Percentiles rank a stretch among this genome's conserved stretches.
Evolutionary conservation across 768 basidiomycete species (phyloP).

Genomic region (Psilocybe subaeruginosa): DNA sequence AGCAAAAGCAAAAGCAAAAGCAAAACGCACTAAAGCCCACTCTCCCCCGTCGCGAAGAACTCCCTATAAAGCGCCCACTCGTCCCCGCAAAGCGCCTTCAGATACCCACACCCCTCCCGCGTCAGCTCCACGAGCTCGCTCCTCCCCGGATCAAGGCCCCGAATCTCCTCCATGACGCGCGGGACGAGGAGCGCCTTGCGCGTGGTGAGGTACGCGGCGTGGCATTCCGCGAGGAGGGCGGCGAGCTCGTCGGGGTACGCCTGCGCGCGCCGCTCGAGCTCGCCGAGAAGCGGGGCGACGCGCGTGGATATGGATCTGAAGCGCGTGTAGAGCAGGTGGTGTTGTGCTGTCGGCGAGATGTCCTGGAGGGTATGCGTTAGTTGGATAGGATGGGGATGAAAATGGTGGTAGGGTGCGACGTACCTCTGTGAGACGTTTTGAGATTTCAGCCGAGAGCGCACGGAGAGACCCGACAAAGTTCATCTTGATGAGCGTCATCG

Average conservation of each 20-base stretch:
- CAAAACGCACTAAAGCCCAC: constrained; percentile 53
- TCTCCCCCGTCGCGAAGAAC: constrained; percentile 88
- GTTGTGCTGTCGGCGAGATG: constrained; percentile 77
- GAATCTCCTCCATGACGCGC: constrained; percentile 80
- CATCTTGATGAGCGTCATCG: constrained; percentile 98
- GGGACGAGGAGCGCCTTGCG: constrained; percentile 74
- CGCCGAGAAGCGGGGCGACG: constrained; percentile 77
- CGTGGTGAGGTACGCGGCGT: constrained; percentile 77
- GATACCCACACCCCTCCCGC: constrained; percentile 86
- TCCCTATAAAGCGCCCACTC: constrained; percentile 86
- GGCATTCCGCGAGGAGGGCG: constrained; percentile 84
- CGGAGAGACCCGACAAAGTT: constrained; percentile 88
- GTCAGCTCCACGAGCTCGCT: constrained; percentile 92
- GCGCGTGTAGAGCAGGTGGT: constrained; percentile 88
- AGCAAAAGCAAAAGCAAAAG: no score
- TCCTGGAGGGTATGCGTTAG: constrained; percentile 29
- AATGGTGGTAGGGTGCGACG: no score
- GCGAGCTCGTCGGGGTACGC: constrained; percentile 85
- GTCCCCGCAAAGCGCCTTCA: constrained; percentile 89
- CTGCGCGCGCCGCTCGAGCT: constrained; percentile 79
- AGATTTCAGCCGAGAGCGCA: constrained; percentile 77
- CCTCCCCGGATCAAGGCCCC: constrained; percentile 73
- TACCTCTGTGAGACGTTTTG: constrained; percentile 70
- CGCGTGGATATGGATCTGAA: constrained; percentile 75
- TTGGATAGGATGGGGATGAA: no score